phyloP scores from a whole-genome alignment of 208 protist species.

The Wallacemonas rigidus region DNA sequence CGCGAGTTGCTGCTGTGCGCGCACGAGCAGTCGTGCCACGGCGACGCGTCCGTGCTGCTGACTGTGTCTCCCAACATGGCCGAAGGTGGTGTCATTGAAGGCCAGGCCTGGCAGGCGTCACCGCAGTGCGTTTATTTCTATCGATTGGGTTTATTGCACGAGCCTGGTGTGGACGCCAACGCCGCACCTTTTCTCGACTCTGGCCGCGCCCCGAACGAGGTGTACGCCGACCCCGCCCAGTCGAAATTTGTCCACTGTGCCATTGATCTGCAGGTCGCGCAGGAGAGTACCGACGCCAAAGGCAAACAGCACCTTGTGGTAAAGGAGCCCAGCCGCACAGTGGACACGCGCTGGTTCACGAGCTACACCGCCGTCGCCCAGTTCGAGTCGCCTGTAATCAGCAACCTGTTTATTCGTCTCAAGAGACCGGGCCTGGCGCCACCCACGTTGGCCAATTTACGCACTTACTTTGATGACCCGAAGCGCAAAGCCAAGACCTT shows the following conservation, averaged over 20 bases:
- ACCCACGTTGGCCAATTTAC: slow-evolving; percentile 70
- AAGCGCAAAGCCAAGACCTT: slow-evolving; percentile 65
- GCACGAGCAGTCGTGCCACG: slow-evolving; percentile 80
- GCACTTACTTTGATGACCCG: slow-evolving; percentile 76
- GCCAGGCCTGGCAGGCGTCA: slow-evolving; percentile 88
- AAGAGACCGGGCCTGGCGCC: slow-evolving; percentile 79
- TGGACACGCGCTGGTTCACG: slow-evolving; percentile 91
- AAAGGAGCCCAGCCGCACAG: slow-evolving; percentile 53
- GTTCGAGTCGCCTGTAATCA: slow-evolving; percentile 75
- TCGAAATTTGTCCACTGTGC: slow-evolving; percentile 51
- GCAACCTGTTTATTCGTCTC: slow-evolving; percentile 86
- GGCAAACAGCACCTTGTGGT: slow-evolving; percentile 66
- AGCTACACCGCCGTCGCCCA: slow-evolving; percentile 86
- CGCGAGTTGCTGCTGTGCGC: slow-evolving; percentile 83
- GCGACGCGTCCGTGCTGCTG: slow-evolving; percentile 88
- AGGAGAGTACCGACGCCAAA: slow-evolving; percentile 68
- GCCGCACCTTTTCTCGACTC: slow-evolving; percentile 11
- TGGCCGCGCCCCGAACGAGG: slow-evolving; percentile 14
- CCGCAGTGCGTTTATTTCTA: slow-evolving; percentile 87
- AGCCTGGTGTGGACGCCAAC: slow-evolving; percentile 23
- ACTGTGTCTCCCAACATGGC: slow-evolving; percentile 60
- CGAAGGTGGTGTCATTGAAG: slow-evolving; percentile 38
- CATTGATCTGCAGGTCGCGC: slow-evolving; percentile 74
- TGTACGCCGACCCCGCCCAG: slow-evolving; percentile 25
- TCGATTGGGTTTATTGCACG: slow-evolving; percentile 64